Evolutionary conservation across 805 yeast species (phyloP), one percentile per base, ranked within the genome.

Genomic region (Priceomyces melissophilus): DNA sequence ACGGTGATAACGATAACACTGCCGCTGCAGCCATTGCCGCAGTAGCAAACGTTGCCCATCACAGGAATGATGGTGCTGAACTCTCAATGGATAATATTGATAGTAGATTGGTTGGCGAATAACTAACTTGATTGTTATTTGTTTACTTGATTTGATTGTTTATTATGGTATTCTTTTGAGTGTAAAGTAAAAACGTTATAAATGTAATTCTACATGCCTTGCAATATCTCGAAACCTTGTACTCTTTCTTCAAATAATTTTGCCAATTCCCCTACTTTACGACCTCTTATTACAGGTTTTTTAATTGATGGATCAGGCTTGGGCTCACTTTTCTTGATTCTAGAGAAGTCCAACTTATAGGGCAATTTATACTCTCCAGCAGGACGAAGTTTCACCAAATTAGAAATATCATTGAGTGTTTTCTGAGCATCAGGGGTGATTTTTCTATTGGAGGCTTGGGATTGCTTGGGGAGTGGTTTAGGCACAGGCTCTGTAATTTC

Each of bases 241-340:
- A 65, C 55, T 47, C 83, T 64, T 53, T 82, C 86, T 53, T 82
- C 89, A 48, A 78, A 82, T 30, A 82, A 58, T 43, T 71, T 74
- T 2, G 87, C 84, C 43, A 82, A 62, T 52, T 76, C 81, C 10
- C 80, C 76, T 1, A 82, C 87, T 57, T 77, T 78, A 39, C 76
- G 67, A 10, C 79, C 81, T 12, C 81, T 55, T 10, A 75, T 67
- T 5, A 78, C 78, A 4, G 73, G 74, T 41, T 59, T 60, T 3
- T 28, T 36, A 10, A 32, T 35, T 29, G 32, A 34, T 23, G 27
- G 37, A 10, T 34, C 29, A 20, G 29, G 28, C 6, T 11, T 5
- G 5, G 16, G 13, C 7, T 10, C n/a, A 13, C 16, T 34, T 13
- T 34, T 16, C 12, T n/a, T 10, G 9, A 17, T 23, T 9, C 27